Percentiles rank a stretch among this genome's conserved stretches.
Evolutionary conservation across 2,329 filamentous ascomycete genomes (phyloP).

Genomic region (Aureobasidium lini): DNA sequence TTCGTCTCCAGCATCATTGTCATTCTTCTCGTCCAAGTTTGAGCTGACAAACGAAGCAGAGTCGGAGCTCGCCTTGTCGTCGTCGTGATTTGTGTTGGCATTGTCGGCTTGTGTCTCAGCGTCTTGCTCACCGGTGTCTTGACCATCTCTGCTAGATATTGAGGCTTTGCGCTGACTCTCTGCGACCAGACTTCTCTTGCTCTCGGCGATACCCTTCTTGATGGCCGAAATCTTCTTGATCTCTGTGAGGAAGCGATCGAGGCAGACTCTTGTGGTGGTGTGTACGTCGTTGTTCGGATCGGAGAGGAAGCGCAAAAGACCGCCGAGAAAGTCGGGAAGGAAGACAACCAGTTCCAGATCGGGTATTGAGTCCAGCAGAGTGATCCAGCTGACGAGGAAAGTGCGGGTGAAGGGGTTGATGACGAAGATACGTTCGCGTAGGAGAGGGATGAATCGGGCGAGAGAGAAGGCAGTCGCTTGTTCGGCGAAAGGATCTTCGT

Average conservation of each 20-base stretch:
- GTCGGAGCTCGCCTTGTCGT: constrained; percentile 41
- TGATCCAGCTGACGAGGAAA: constrained; percentile 95
- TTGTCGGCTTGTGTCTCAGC: constrained; percentile 20
- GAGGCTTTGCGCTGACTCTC: constrained; percentile 63
- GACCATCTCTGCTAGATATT: constrained; percentile 47
- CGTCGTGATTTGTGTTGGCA: constrained; percentile 44
- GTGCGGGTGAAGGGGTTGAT: constrained; percentile 91
- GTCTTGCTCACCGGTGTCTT: constrained; percentile 51
- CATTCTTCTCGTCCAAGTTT: constrained; percentile 35
- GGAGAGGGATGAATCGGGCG: constrained; percentile 78
- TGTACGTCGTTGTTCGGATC: constrained; percentile 93
- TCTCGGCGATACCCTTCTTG: constrained; percentile 86
- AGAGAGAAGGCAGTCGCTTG: constrained; percentile 76
- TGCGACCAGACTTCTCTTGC: constrained; percentile 56
- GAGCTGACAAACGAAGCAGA: constrained; percentile 45
- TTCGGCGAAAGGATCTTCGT: constrained; percentile 27
- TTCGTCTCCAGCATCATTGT: constrained; percentile 66
- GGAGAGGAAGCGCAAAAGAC: constrained; percentile 83
- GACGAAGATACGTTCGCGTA: constrained; percentile 90
- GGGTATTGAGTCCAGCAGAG: constrained; percentile 87
- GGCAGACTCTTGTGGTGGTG: constrained; percentile 76
- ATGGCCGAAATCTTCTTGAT: constrained; percentile 91
- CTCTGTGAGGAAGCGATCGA: constrained; percentile 86
- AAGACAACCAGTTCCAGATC: constrained; percentile 92
- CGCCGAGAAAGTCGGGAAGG: constrained; percentile 82